Percentiles rank a stretch among this genome's conserved stretches.
phyloP scores from a whole-genome alignment of 208 protist species.

The Leishmania mexicana region DNA sequence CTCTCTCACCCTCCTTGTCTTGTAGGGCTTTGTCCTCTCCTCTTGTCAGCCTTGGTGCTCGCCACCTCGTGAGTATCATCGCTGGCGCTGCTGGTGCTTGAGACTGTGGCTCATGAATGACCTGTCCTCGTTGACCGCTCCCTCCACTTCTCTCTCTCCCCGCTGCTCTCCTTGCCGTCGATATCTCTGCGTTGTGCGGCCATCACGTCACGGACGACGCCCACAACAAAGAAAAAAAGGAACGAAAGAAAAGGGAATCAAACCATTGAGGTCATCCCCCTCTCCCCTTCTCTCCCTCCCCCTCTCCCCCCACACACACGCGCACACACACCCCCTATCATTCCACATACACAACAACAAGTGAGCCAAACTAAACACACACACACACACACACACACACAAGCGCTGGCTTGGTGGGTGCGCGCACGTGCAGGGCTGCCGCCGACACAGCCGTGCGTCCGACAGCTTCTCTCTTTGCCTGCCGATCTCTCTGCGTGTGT shows the following conservation, averaged over 20 bases:
- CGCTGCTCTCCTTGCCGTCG: neutral
- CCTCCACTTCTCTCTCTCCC: slow-evolving; percentile 8
- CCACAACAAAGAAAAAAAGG: neutral
- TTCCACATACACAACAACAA: neutral
- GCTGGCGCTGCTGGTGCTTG: neutral
- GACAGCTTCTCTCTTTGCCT: slow-evolving; percentile 6
- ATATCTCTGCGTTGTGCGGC: neutral
- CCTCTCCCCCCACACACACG: neutral
- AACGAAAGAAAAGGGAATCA: neutral
- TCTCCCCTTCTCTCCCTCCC: neutral
- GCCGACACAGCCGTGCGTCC: neutral
- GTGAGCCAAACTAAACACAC: neutral
- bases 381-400: neutral
- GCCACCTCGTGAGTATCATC: neutral
- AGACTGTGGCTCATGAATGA: neutral
- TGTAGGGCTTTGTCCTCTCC: neutral
- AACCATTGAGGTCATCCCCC: neutral
- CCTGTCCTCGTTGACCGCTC: neutral
- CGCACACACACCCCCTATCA: neutral
- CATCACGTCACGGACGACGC: neutral
- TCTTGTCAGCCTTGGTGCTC: neutral
- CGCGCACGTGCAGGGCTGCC: neutral
- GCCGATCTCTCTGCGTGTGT: neutral
- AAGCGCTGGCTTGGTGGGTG: neutral
- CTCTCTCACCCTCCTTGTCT: neutral